Evolutionary conservation across 768 basidiomycete genomes (phyloP).

Genomic region (Boletus rex-veris): DNA sequence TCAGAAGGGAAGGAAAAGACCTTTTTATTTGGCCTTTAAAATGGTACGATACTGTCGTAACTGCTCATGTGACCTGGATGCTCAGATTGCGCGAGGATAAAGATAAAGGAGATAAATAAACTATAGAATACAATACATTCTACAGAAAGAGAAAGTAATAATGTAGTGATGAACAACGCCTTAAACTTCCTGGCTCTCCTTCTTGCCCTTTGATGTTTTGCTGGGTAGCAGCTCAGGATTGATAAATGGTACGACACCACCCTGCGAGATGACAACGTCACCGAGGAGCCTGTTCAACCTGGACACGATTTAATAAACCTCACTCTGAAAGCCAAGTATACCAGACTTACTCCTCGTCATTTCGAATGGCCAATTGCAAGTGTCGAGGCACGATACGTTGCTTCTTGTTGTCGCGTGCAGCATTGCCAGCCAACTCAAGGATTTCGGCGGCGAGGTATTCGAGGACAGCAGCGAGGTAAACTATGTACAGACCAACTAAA

Average conservation of each 20-base stretch:
- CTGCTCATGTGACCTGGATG: too few species aligned
- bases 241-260: slow-evolving; percentile 55
- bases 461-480: slow-evolving; percentile 60
- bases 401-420: slow-evolving; percentile 55
- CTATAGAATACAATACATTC: slow-evolving; percentile 32
- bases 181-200: slow-evolving; percentile 47
- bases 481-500: slow-evolving; percentile 18
- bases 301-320: neutral
- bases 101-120: slow-evolving; percentile 23
- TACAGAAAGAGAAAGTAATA: slow-evolving; percentile 25
- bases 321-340: neutral
- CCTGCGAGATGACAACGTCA: slow-evolving; percentile 58
- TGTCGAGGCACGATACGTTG: slow-evolving; percentile 64
- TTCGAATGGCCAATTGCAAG: slow-evolving; percentile 62
- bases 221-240: slow-evolving; percentile 49
- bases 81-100: neutral
- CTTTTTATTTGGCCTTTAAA: neutral
- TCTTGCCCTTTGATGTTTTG: slow-evolving; percentile 53
- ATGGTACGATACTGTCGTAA: neutral
- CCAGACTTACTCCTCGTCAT: slow-evolving; percentile 47
- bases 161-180: slow-evolving; percentile 6
- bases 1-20: neutral
- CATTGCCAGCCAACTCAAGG: slow-evolving; percentile 58
- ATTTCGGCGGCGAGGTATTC: slow-evolving; percentile 64
- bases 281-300: slow-evolving; percentile 41